phyloP scores from a whole-genome alignment of 768 basidiomycete species.

The Dioszegia aurantiaca region DNA sequence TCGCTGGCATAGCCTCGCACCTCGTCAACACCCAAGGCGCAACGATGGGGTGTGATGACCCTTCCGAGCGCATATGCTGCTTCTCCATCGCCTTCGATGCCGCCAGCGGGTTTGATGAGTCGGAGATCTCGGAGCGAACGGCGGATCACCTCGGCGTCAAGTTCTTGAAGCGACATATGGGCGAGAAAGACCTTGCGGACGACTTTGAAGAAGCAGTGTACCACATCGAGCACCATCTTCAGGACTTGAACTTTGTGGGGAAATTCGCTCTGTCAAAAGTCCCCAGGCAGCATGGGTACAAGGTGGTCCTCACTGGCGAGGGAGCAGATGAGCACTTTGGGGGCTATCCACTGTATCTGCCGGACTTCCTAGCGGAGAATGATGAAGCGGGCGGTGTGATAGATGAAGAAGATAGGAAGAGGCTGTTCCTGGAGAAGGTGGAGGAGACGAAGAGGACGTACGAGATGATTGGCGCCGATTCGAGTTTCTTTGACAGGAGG shows the following conservation, averaged over 20 bases:
- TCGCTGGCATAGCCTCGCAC: conserved; percentile 43
- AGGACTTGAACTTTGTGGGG: conserved; percentile 43
- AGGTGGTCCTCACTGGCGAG: conserved; percentile 47
- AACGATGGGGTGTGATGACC: conserved; percentile 30
- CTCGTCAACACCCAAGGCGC: conserved; percentile 26
- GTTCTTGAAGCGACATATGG: conserved; percentile 32
- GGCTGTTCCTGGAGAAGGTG: conserved; percentile 1
- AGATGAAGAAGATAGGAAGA: conserved; percentile 1
- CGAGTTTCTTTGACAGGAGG: conserved; percentile 10
- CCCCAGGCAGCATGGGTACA: conserved; percentile 38
- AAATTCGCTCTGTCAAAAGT: conserved; percentile 40
- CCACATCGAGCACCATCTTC: conserved; percentile 41
- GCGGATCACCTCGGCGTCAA: conserved; percentile 39
- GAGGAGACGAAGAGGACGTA: conserved; percentile 13
- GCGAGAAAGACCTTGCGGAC: conserved; percentile 31
- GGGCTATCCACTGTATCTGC: conserved; percentile 41
- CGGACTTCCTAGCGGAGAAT: conserved; percentile 34
- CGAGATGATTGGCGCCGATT: conserved; percentile 16
- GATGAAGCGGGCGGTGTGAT: conserved; percentile 10
- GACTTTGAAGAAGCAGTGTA: conserved; percentile 40
- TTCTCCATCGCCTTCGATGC: conserved; percentile 42
- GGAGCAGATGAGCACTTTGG: conserved; percentile 47
- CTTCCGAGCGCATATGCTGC: conserved; percentile 24
- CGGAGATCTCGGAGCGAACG: conserved; percentile 36
- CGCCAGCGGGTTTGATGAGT: conserved; percentile 22